Base-by-base conservation (phyloP, 305 asterid genomes). In the Lippia alba region DNA sequence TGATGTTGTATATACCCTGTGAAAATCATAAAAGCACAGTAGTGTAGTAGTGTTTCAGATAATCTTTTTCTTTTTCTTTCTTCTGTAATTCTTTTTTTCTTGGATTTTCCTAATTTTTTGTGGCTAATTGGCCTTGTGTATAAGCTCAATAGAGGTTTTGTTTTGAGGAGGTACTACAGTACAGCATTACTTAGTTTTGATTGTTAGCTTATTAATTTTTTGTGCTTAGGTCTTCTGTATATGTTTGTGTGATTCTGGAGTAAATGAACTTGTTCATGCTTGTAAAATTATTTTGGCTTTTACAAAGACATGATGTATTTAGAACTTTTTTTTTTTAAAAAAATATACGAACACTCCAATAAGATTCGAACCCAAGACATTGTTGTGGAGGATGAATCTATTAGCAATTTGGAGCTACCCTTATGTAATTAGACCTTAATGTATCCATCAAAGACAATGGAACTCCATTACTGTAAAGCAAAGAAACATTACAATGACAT, bases 131-230 rank as follows among this genome's bases (percentile, higher is more conserved):
- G 62, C 67, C 62, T 75, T 73, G 76, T 79, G 80, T 59, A 70
- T 44, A 66, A 66, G 70, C 70, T 71, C 72, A 73, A 45, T 24
- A 85, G 56, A 69, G 72, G 62, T 81, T 72, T 71, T 71, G 80
- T 76, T 74, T 30, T 66, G 64, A 81, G 80, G 61, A 64, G 68
- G 78, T 58, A 3, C 30, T 24, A 68, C 56, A 56, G 68, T 76
- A 78, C 44, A 77, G 69, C 66, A 67, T 70, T 79, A 63, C 61
- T 65, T 75, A 66, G 58, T 51, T 8, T 32, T 14, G 53, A 64
- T 72, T 55, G 48, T 64, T 44, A 34, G 33, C 33, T 30, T 30
- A 12, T 54, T 51, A 20, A 24, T 24, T 24, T 36, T 54, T 55
- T 71, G n/a, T 49, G 55, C 15, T 65, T 16, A 3, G 51, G 16